These are phyloP conservation scores for Podila clonocystis DNA, from an alignment of 192 early-diverging fungal genomes.

Conservation along the genomic window DNA sequence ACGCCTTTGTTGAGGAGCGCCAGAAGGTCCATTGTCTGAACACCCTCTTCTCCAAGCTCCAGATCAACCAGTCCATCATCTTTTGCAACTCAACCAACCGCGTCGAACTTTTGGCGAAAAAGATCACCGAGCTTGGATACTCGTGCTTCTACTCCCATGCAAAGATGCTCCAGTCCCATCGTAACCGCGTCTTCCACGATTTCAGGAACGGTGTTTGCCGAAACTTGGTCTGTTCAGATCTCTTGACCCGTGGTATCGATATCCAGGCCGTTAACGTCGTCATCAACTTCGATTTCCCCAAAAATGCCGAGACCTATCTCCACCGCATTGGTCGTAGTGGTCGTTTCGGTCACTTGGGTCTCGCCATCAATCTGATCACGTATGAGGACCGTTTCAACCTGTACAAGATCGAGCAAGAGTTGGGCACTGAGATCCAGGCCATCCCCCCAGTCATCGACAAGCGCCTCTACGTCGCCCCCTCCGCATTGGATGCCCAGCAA, in stretches of 20 bases:
- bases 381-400: constrained; percentile 98
- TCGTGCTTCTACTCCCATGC: constrained; percentile 99
- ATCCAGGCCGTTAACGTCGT: constrained; percentile 99
- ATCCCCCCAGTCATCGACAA: constrained; percentile 99
- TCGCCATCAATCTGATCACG: constrained; percentile 98
- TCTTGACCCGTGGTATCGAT: constrained; percentile 98
- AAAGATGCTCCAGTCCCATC: constrained; percentile 97
- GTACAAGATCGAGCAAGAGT: constrained; percentile 98
- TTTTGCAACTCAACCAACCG: constrained; percentile 99
- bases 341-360: constrained; percentile 93
- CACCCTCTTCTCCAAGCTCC: constrained; percentile 96
- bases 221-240: constrained; percentile 97
- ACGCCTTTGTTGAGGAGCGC: constrained; percentile 98
- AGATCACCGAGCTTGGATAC: constrained; percentile 99
- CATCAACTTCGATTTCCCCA: constrained; percentile 99
- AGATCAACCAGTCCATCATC: constrained; percentile 99
- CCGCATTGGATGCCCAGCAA: constrained; percentile 74
- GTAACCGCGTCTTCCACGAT: constrained; percentile 99
- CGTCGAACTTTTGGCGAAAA: constrained; percentile 97
- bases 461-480: constrained; percentile 85
- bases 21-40: constrained; percentile 98
- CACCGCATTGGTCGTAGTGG: constrained; percentile 99
- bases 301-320: constrained; percentile 98
- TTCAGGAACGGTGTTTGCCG: constrained; percentile 98
- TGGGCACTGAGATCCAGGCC: constrained; percentile 98